Conservation (phyloP, 768 basidiomycete species). For the Termitomyces sp. region DNA sequence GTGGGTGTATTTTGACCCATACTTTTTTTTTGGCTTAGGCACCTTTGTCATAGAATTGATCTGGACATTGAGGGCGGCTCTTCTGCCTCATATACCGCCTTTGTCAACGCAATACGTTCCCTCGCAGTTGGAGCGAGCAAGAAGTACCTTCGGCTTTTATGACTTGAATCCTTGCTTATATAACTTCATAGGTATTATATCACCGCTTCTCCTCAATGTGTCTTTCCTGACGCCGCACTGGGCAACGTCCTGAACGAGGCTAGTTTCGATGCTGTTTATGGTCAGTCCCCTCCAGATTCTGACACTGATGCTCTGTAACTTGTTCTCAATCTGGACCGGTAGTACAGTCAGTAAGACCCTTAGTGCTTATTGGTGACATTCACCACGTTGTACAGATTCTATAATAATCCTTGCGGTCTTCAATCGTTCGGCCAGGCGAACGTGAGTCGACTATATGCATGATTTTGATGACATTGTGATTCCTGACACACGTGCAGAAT, state of each 20-base stretch:
- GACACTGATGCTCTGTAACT: background rate
- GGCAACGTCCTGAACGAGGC: conserved; percentile 54
- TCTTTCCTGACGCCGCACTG: conserved; percentile 61
- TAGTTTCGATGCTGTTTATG: conserved; percentile 67
- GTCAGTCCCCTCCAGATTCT: conserved; percentile 17
- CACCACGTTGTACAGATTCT: conserved; percentile 34
- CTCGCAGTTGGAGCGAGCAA: conserved; percentile 47
- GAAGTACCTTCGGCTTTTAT: conserved; percentile 27
- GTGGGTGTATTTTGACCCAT: conserved; percentile 24
- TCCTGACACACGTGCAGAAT: conserved; percentile 30
- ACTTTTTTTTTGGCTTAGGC: background rate
- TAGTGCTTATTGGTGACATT: background rate
- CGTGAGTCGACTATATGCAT: conserved; percentile 28
- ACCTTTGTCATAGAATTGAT: conserved; percentile 40
- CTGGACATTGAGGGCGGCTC: conserved; percentile 72
- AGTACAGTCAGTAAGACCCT: conserved; percentile 27
- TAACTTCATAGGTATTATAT: conserved; percentile 47
- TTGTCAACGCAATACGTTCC: conserved; percentile 50
- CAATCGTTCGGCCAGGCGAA: conserved; percentile 39
- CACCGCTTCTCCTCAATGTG: conserved; percentile 62
- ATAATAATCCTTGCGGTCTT: conserved; percentile 50
- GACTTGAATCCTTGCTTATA: background rate
- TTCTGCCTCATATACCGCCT: conserved; percentile 41
- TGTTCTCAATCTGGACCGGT: background rate
- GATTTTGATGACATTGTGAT: background rate